Base-by-base conservation (phyloP, 2,329 filamentous ascomycete genomes). In the Trichoderma koningiopsis region DNA sequence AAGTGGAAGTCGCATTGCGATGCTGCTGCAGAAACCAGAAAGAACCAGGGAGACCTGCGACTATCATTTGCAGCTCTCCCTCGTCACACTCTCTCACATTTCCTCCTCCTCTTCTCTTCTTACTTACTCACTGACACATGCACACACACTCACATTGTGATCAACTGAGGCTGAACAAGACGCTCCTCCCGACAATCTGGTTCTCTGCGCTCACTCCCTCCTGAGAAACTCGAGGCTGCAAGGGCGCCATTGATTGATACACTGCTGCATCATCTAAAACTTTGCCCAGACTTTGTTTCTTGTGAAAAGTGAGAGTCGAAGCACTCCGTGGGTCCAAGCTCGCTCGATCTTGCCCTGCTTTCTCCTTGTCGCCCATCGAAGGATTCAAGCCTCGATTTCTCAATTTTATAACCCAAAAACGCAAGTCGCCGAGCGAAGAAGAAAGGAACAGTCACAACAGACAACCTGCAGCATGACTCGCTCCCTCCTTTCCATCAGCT, bases 401-500 rank as follows among this genome's bases (percentile, higher is more conserved):
- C 3, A n/a, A 52, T 43, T 47, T 47, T 43, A 43, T 43, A 43
- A 43, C 31, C 31, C 43, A 60, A 61, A 56, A 43, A 5, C 40
- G 40, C 40, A 27, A 53, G 47, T n/a, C 35, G 52, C 43, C 53
- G 31, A 55, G 24, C 57, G 27, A 35, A 35, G 33, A 35, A 31
- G 31, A 33, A 2, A 33, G 8, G 5, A 19, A 19, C 16, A 40
- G 37, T 19, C 37, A 40, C 14, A 68, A 55, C 22, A 58, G 40
- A 40, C 43, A 13, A 35, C 40, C 69, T 19, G 53, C 49, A 56
- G 2, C 19, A 86, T 86, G 84, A 83, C 82, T 59, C 66, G 85
- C 70, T 76, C 83, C 61, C 82, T 80, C 70, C 77, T 84, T 64
- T 76, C 82, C 24, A 66, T 79, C 75, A 81, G 83, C 78, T 87